Percentiles rank a stretch among this genome's conserved stretches.
Evolutionary conservation across 2,329 filamentous ascomycete species (phyloP).

Genomic region (Colletotrichum sp.): DNA sequence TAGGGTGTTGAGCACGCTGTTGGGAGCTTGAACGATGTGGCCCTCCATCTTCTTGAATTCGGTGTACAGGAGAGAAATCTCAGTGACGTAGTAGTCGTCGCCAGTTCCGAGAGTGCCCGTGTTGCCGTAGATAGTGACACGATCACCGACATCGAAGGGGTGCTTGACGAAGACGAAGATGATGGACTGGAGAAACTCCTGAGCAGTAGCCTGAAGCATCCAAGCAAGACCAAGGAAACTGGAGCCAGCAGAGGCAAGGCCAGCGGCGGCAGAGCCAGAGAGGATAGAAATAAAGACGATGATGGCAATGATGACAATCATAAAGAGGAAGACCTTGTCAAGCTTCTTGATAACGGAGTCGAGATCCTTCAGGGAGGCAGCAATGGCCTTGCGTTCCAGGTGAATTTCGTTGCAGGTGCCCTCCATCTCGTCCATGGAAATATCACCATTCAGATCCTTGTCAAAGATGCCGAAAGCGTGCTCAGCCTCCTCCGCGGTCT

Average conservation of each 20-base stretch:
- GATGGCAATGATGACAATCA: constrained; percentile 80
- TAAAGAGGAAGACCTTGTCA: constrained; percentile 86
- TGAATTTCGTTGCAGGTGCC: constrained; percentile 93
- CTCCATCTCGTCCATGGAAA: constrained; percentile 93
- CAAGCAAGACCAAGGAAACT: constrained; percentile 89
- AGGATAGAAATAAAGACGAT: constrained; percentile 90
- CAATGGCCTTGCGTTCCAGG: constrained; percentile 93
- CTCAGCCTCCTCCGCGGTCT: constrained; percentile 83
- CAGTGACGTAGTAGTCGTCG: constrained; percentile 96
- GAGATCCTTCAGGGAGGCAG: constrained; percentile 90
- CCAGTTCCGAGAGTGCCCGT: constrained; percentile 79
- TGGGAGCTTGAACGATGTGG: constrained; percentile 93
- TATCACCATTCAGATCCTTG: constrained; percentile 95
- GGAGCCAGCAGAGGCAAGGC: constrained; percentile 88
- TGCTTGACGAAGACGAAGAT: constrained; percentile 98
- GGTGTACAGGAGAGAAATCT: constrained; percentile 90
- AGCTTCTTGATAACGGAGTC: constrained; percentile 93
- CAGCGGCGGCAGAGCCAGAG: constrained; percentile 87
- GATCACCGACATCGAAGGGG: constrained; percentile 94
- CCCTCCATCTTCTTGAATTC: constrained; percentile 99
- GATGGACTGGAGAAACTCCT: constrained; percentile 92
- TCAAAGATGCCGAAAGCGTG: constrained; percentile 93
- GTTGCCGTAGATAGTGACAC: constrained; percentile 90
- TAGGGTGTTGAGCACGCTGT: constrained; percentile 88
- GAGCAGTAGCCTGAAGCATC: constrained; percentile 90